Base-by-base conservation (phyloP, 352 stramenopile genomes). In the Pythium brachiatum region DNA sequence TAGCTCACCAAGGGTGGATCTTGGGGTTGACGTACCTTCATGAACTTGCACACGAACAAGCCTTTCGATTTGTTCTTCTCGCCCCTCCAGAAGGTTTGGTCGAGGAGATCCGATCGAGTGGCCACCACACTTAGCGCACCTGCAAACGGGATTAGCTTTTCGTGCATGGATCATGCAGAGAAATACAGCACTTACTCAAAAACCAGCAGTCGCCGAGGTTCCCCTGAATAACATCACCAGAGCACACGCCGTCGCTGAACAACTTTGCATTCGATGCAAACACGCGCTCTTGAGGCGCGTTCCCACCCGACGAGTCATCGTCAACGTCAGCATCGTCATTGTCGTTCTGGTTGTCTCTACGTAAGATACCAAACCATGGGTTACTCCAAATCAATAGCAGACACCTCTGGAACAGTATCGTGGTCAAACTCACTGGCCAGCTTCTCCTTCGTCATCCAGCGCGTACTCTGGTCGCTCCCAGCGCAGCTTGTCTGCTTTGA, bases 121-220 rank as follows among this genome's bases (percentile, higher is more conserved):
- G 90, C 92, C 13, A 97, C 76, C 11, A 97, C 88, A 57, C 78
- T 92, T 20, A 98, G 64, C 2, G 92, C 92, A 54, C 88, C 86
- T 94, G 51, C 13, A 16, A 9, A 50, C 13, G 12, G 46, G n/a
- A 27, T 67, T 50, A 59, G 1, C 38, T 46, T 12, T 43, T 26
- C 29, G 2, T 20, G 11, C 7, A 27, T 6, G 25, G 1, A 27
- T 48, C 52, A 25, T 16, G 13, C 21, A 18, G 21, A 15, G 18
- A 26, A 15, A 26, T 23, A 9, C 4, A 50, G 25, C 9, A 75
- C 78, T 38, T 74, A 93, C 86, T 93, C 38, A 97, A 41, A 67
- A 98, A 96, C 92, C 92, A 98, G 63, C 92, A 98, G 57, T 98
- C 89, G 2, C 89, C 92, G 4, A 98, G 69, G 39, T 89, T 88